Conservation (phyloP, 345 rosid genomes). For the Populus ilicifolia region DNA sequence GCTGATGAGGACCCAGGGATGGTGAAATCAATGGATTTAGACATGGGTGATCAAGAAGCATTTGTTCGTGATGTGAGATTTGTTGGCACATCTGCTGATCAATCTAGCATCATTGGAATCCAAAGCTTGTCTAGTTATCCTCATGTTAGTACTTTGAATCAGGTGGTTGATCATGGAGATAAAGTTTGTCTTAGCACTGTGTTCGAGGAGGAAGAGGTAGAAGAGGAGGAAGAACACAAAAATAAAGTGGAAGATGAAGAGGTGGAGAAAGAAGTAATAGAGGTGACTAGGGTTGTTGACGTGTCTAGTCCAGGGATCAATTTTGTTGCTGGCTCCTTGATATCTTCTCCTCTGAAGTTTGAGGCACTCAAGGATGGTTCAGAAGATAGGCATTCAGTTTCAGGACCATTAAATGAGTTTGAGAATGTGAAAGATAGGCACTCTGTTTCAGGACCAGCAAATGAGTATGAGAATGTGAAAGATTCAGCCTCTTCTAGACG, state of each 20-base stretch:
- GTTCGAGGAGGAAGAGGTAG: constrained; percentile 78
- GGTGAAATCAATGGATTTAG: constrained; percentile 99
- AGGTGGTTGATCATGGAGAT: constrained; percentile 35
- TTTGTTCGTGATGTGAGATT: constrained; percentile 40
- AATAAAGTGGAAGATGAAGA: constrained; percentile 48
- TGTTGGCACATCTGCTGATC: constrained; percentile 17
- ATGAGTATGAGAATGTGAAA: constrained; percentile 20
- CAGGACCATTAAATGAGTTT: not conserved
- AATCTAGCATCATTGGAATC: constrained; percentile 16
- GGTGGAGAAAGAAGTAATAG: constrained; percentile 75
- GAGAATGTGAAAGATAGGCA: constrained; percentile 12
- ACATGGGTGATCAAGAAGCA: constrained; percentile 76
- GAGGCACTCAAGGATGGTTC: constrained; percentile 9
- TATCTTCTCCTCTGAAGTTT: constrained; percentile 24
- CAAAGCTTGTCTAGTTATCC: constrained; percentile 29
- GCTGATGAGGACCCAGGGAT: constrained; percentile 80
- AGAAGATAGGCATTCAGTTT: not conserved
- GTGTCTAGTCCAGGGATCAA: constrained; percentile 7
- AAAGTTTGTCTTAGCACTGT: constrained; percentile 76
- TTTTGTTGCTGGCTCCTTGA: constrained; percentile 13
- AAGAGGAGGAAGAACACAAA: constrained; percentile 34
- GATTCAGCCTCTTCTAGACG: constrained; percentile 58
- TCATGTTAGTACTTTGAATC: constrained; percentile 23
- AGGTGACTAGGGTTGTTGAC: constrained; percentile 49
- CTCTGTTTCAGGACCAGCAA: not conserved